Evolutionary conservation across 1,284 basidiomycete genomes (phyloP), one percentile per base, ranked within the genome.

Genomic region (Melampsora occidentalis): DNA sequence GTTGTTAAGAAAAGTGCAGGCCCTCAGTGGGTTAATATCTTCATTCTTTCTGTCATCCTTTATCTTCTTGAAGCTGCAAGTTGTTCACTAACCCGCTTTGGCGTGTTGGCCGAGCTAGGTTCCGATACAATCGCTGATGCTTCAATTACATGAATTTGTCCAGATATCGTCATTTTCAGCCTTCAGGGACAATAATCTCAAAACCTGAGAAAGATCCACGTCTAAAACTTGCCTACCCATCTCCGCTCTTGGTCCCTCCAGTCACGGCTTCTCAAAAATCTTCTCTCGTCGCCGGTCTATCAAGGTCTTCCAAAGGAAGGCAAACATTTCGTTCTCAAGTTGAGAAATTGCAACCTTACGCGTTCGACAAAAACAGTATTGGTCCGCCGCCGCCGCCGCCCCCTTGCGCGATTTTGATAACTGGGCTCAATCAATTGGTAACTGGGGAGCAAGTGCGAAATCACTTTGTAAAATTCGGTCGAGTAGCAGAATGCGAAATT

Each of bases 341-440:
- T 35, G 33, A 62, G 22, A 46, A 35, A 28, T 49, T 51, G 70
- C 5, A 70, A 42, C 64, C 62, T 33, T 68, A 62, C 35, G 82
- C 94, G 90, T 90, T 90, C 85, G 94, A 97, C 83, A 83, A 85
- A 35, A 85, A 92, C 81, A 93, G 92, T 1, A 86, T 86, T 1
- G 90, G 90, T 1, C 87, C 89, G 0, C 87, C 90, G n/a, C 93
- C 92, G 0, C 89, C 91, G 0, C 88, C 89, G 0, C 84, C 85
- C 1, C 84, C 86, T 0, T 79, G 81, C 18, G 87, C 89, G 2
- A 87, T 98, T 0, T 86, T 96, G 16, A 84, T 97, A 65, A 87
- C 88, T 20, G 88, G 88, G 69, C 85, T 97, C 42, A 89, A 90
- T 4, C 88, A 90, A 0, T 84, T 95, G 31, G 91, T 90, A 0